Base-by-base conservation (phyloP, 306 rosid genomes). In the Trifolium repens region DNA sequence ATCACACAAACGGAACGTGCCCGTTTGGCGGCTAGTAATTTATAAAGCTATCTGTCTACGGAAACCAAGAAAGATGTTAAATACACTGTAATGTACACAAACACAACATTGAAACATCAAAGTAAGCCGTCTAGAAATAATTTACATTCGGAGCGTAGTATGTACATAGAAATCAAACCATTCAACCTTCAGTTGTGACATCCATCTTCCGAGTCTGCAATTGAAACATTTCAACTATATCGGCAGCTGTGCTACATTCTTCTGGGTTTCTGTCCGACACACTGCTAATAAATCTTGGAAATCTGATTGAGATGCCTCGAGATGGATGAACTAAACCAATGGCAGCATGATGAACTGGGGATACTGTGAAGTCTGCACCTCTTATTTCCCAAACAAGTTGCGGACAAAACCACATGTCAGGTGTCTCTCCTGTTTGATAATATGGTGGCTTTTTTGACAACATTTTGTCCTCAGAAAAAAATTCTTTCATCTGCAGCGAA, bases 291-390 rank as follows among this genome's bases (percentile, higher is more conserved):
- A 85, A 93, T 79, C 97, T 87, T 4, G 96, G 98, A 74, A 93
- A 93, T 81, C 98, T 82, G 75, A 93, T 84, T 7, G 98, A 93
- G 80, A 93, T 91, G 78, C 98, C 98, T 3, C 98, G 91, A 59
- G 96, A 84, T 9, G 90, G 89, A 84, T 91, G 97, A 80, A 83
- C 90, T 57, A 93, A 69, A 67, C 98, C 96, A 13, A 91, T 64
- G 62, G 94, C 98, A 52, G 97, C 98, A 80, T 87, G 86, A 67
- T 93, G 98, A 76, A 93, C 96, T 34, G 98, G 98, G 4, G 98
- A 91, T 49, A 91, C 79, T 17, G 98, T 91, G 52, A 91, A 89
- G 77, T 91, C 97, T 49, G 98, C 97, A 53, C 98, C 96, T 85
- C 87, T 85, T 79, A 91, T 88, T 83, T 89, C 92, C 98, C 94